Conservation (phyloP, 1,139 yeast genomes). For the Suhomyces yuchorum region DNA sequence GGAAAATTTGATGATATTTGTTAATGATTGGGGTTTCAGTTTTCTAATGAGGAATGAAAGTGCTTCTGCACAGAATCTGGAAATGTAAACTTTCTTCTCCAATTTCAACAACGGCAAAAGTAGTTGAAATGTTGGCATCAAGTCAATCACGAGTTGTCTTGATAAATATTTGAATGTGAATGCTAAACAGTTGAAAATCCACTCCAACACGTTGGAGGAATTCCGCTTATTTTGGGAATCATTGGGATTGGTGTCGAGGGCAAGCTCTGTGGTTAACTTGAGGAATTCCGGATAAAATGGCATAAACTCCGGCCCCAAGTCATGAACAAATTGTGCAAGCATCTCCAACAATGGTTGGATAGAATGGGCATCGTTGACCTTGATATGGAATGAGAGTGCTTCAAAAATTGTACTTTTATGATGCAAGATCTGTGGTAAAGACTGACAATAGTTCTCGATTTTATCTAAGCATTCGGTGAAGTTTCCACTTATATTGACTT, state of each 20-base stretch:
- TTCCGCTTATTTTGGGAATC: conserved; percentile 44
- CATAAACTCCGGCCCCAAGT: conserved; percentile 89
- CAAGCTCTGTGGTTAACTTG: conserved; percentile 51
- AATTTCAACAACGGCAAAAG: conserved; percentile 64
- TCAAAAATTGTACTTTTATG: conserved; percentile 67
- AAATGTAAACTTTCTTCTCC: conserved; percentile 60
- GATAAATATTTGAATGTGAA: conserved; percentile 87
- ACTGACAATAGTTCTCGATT: conserved; percentile 58
- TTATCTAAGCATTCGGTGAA: conserved; percentile 66
- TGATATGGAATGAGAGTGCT: conserved; percentile 51
- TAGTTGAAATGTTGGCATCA: conserved; percentile 66
- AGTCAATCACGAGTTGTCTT: conserved; percentile 58
- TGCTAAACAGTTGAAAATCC: conserved; percentile 84
- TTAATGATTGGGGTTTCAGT: conserved; percentile 53
- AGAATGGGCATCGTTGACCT: conserved; percentile 64
- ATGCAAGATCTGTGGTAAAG: conserved; percentile 79
- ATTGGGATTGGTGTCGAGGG: conserved; percentile 49
- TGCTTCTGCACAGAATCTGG: conserved; percentile 89
- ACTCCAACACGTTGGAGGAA: conserved; percentile 73
- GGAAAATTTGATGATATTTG: conserved; percentile 50
- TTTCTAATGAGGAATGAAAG: conserved; percentile 81
- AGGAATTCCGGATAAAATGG: conserved; percentile 62
- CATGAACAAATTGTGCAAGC: conserved; percentile 84
- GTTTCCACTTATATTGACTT: conserved; percentile 74
- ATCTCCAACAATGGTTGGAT: conserved; percentile 82